Conservation (phyloP, 192 early-diverging fungal genomes). For the Coemansia pectinata region DNA sequence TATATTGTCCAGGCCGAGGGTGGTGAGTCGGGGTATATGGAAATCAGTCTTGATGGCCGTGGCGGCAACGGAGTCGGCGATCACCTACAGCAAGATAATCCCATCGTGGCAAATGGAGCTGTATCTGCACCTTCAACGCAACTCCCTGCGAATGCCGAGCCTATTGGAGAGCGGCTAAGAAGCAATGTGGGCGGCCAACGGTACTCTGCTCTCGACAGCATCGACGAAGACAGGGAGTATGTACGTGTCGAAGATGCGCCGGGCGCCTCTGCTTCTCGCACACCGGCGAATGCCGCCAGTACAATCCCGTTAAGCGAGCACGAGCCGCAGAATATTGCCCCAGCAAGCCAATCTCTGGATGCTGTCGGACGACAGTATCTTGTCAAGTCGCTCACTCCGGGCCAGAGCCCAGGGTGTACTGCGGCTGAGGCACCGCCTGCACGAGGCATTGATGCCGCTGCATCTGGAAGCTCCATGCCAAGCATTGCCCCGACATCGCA, state of each 20-base stretch:
- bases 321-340: background rate
- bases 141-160: background rate
- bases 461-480: background rate
- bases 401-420: background rate
- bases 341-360: slow-evolving; percentile 8
- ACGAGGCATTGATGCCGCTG: background rate
- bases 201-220: slow-evolving; percentile 22
- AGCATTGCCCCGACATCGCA: background rate
- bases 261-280: background rate
- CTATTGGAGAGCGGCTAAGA: slow-evolving; percentile 8
- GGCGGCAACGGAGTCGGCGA: slow-evolving; percentile 1
- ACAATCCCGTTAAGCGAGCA: background rate
- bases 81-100: background rate
- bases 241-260: background rate
- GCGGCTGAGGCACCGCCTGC: background rate
- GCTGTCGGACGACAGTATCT: slow-evolving; percentile 29
- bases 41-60: slow-evolving; percentile 28
- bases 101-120: background rate
- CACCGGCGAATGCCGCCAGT: background rate
- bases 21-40: slow-evolving; percentile 42
- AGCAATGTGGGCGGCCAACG: slow-evolving; percentile 4
- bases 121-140: background rate
- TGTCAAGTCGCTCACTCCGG: slow-evolving; percentile 11
- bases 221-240: slow-evolving; percentile 26
- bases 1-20: slow-evolving; percentile 41